These are phyloP conservation scores for Rubia peregrina DNA, from an alignment of 305 asterid species.

Conservation along the genomic window DNA sequence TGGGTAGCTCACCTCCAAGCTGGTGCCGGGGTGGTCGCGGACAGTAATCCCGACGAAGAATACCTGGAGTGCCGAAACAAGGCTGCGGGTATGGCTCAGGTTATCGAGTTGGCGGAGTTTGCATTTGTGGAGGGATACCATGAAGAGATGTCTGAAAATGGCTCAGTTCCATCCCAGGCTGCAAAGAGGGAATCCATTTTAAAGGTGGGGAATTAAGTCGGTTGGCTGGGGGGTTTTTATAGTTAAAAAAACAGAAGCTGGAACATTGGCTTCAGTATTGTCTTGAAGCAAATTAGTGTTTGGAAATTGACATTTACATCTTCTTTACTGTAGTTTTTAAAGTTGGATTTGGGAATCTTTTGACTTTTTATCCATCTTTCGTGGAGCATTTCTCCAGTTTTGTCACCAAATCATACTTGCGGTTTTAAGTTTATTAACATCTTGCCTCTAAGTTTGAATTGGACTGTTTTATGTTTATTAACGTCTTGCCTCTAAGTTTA, in stretches of 20 bases:
- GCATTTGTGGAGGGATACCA: conserved; percentile 42
- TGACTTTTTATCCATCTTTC: background rate
- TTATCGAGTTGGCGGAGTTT: conserved; percentile 77
- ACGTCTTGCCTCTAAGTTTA: no score
- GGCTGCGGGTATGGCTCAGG: conserved; percentile 64
- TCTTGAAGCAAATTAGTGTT: background rate
- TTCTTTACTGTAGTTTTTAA: background rate
- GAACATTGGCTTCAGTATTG: background rate
- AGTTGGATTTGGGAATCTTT: background rate
- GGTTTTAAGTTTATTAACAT: background rate
- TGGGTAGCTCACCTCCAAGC: conserved; percentile 91
- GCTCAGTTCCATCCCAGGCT: background rate
- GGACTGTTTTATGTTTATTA: no score
- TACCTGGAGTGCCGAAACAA: conserved; percentile 72
- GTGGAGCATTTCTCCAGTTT: background rate
- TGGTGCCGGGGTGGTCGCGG: conserved; percentile 90
- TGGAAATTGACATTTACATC: background rate
- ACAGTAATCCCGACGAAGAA: conserved; percentile 68
- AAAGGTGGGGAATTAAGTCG: conserved; percentile 1
- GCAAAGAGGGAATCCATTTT: background rate
- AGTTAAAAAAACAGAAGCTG: background rate
- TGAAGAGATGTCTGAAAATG: background rate
- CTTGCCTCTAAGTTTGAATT: background rate
- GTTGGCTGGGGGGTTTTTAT: background rate
- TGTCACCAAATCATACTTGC: background rate